A percentile compares a stretch with the other conserved stretches of the same genome.
phyloP scores from a whole-genome alignment of 352 stramenopile species.

The Pythium insidiosum region DNA sequence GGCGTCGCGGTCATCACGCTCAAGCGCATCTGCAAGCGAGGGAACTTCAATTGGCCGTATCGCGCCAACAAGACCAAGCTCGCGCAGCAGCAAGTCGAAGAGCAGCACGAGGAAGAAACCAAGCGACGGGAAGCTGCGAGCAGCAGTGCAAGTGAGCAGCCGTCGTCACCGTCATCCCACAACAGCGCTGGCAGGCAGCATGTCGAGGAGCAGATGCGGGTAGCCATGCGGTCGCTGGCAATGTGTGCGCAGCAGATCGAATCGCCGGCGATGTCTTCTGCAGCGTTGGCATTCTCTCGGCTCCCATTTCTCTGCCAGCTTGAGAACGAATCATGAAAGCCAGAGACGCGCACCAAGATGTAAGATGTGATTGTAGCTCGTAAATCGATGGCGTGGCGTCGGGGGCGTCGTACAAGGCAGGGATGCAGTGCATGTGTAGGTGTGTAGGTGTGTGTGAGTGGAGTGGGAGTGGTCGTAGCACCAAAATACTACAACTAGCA shows the following conservation, averaged over 20 bases:
- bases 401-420: too few species aligned
- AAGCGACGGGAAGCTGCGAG: not conserved
- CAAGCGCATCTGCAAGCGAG: slow-evolving; percentile 55
- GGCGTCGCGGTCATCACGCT: slow-evolving; percentile 52
- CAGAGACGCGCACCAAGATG: too few species aligned
- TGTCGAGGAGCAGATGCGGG: slow-evolving; percentile 1
- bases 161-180: too few species aligned
- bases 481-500: too few species aligned
- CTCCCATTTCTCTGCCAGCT: slow-evolving; percentile 15
- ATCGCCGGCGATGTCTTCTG: slow-evolving; percentile 8
- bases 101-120: not conserved
- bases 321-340: too few species aligned
- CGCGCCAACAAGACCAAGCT: slow-evolving; percentile 18
- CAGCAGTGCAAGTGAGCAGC: too few species aligned
- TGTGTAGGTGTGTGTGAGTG: too few species aligned
- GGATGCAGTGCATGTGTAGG: too few species aligned
- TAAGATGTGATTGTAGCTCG: too few species aligned
- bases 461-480: too few species aligned
- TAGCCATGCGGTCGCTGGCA: slow-evolving; percentile 13
- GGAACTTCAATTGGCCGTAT: slow-evolving; percentile 52
- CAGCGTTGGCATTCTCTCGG: slow-evolving; percentile 13
- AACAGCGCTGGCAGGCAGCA: too few species aligned
- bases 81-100: not conserved
- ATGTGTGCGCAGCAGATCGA: slow-evolving; percentile 15
- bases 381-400: too few species aligned